These are phyloP conservation scores for Pythium brachiatum DNA, from an alignment of 352 stramenopile genomes.

Conservation along the genomic window DNA sequence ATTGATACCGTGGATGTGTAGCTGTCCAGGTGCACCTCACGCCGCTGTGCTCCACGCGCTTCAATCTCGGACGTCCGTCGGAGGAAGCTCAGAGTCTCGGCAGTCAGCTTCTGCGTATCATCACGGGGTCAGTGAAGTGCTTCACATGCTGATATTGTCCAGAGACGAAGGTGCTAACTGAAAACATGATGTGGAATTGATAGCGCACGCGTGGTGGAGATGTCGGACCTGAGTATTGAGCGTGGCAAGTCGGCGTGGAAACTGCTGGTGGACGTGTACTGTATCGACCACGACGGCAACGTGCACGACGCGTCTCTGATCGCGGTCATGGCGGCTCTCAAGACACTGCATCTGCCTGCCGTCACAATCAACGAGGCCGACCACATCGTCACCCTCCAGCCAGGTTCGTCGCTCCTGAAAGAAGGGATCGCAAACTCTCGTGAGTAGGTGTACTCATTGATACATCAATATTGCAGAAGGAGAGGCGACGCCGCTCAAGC, in stretches of 20 bases:
- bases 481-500: constrained; percentile 39
- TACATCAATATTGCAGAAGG: constrained; percentile 32
- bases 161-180: neutral
- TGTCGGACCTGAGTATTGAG: constrained; percentile 72
- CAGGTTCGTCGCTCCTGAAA: constrained; percentile 31
- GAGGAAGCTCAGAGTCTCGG: constrained; percentile 78
- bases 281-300: constrained; percentile 81
- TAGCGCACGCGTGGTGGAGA: constrained; percentile 76
- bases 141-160: neutral
- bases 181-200: neutral
- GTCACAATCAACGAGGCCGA: constrained; percentile 63
- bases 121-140: constrained; percentile 48
- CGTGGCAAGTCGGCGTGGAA: constrained; percentile 79
- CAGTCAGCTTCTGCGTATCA: constrained; percentile 70
- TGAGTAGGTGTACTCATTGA: neutral
- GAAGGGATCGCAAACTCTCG: no score
- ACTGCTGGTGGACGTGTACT: constrained; percentile 78
- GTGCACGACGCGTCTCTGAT: constrained; percentile 68
- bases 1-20: constrained; percentile 14
- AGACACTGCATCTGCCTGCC: constrained; percentile 57
- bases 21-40: constrained; percentile 80
- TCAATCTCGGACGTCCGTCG: constrained; percentile 62
- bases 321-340: constrained; percentile 69
- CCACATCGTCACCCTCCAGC: constrained; percentile 63
- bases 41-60: constrained; percentile 72